These are phyloP conservation scores for Arthrobotrys megalospora DNA, from an alignment of 2,329 filamentous ascomycete species.

Conservation along the genomic window DNA sequence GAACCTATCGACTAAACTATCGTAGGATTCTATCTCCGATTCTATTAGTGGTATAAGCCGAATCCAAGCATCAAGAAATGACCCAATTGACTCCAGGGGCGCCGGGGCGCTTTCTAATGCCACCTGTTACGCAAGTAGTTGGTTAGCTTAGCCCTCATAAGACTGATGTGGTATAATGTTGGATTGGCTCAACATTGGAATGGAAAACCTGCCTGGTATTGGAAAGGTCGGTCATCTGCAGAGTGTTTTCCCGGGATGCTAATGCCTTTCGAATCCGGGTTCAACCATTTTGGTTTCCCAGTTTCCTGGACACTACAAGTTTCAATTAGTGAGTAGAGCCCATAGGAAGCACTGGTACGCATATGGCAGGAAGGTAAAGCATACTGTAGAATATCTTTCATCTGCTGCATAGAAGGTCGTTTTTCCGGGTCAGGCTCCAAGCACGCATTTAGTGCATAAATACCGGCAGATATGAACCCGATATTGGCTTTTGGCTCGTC, in stretches of 20 bases:
- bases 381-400: slow-evolving; percentile 8
- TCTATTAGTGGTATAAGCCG: background rate
- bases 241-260: background rate
- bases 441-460: slow-evolving; percentile 10
- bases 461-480: slow-evolving; percentile 8
- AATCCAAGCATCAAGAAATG: background rate
- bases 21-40: slow-evolving; percentile 7
- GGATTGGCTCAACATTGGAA: background rate
- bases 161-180: background rate
- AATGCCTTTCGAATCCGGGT: slow-evolving; percentile 5
- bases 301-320: slow-evolving; percentile 4
- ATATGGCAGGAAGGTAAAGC: slow-evolving; percentile 2
- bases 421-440: slow-evolving; percentile 5
- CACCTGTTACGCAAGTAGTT: background rate
- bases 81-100: slow-evolving; percentile 2
- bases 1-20: slow-evolving; percentile 9
- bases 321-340: background rate
- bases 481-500: slow-evolving; percentile 8
- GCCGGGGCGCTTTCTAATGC: slow-evolving; percentile 1
- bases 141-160: background rate
- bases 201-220: slow-evolving; percentile 1
- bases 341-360: slow-evolving; percentile 1
- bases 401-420: slow-evolving; percentile 2
- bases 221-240: background rate
- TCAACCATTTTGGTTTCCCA: slow-evolving; percentile 5